phyloP scores from a whole-genome alignment of 352 stramenopile genomes.

The Elongisporangium senticosum region DNA sequence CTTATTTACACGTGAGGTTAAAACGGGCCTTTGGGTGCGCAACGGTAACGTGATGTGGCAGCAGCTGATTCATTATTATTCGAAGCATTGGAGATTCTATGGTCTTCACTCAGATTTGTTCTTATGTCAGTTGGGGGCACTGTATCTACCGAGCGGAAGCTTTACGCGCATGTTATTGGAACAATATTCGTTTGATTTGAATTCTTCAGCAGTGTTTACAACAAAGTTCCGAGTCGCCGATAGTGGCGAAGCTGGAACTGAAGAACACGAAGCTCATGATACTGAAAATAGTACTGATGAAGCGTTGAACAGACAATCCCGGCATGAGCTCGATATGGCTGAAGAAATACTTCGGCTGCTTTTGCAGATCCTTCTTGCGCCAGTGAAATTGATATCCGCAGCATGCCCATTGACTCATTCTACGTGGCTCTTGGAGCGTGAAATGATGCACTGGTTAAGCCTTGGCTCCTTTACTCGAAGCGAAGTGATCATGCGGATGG shows the following conservation, averaged over 20 bases:
- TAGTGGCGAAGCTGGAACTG: neutral
- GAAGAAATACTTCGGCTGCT: conserved; percentile 63
- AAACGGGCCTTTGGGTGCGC: conserved; percentile 66
- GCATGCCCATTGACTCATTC: conserved; percentile 20
- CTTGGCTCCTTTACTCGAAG: conserved; percentile 63
- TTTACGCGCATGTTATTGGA: conserved; percentile 55
- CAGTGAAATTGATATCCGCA: conserved; percentile 37
- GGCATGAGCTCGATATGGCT: conserved; percentile 44
- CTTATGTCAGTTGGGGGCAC: conserved; percentile 48
- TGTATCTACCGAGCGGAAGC: conserved; percentile 41
- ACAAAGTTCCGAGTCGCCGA: neutral
- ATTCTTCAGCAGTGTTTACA: conserved; percentile 4
- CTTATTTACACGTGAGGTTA: conserved; percentile 65
- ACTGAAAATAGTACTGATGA: conserved; percentile 2
- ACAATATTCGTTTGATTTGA: conserved; percentile 34
- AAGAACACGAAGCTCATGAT: conserved; percentile 10
- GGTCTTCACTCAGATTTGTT: conserved; percentile 74
- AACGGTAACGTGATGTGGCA: conserved; percentile 81
- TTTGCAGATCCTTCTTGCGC: conserved; percentile 52
- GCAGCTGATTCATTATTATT: conserved; percentile 76
- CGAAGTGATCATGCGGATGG: conserved; percentile 53
- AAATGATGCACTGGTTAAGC: conserved; percentile 75
- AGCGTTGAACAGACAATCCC: conserved; percentile 10
- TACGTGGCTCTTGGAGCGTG: conserved; percentile 51
- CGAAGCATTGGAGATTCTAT: conserved; percentile 76